These are phyloP conservation scores for Penicillium macrosclerotiorum DNA, from an alignment of 495 filamentous ascomycete genomes.

Conservation along the genomic window DNA sequence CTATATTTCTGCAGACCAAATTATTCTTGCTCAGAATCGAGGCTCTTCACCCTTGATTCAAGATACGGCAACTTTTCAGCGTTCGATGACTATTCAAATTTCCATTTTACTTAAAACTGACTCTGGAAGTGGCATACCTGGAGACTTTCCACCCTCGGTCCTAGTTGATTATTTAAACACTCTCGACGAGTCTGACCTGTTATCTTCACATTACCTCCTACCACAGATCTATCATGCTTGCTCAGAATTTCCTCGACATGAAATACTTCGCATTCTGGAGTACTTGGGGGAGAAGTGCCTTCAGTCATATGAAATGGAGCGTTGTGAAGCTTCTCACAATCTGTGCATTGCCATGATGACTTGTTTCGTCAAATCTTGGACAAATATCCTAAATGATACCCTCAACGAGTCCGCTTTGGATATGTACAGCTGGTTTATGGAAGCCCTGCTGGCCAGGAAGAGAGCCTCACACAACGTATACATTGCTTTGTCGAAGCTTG, in stretches of 20 bases:
- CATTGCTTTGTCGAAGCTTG: conserved; percentile 60
- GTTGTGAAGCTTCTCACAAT: conserved; percentile 73
- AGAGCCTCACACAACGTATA: conserved; percentile 67
- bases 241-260: conserved; percentile 28
- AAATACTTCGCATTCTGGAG: conserved; percentile 46
- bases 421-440: conserved; percentile 79
- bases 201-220: conserved; percentile 54
- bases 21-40: conserved; percentile 33
- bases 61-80: conserved; percentile 35
- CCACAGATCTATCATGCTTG: conserved; percentile 39
- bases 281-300: conserved; percentile 61
- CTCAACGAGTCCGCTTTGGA: conserved; percentile 63
- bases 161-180: conserved; percentile 59
- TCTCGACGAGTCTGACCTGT: conserved; percentile 57
- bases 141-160: conserved; percentile 31
- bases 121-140: conserved; percentile 26
- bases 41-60: conserved; percentile 24
- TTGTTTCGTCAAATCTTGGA: conserved; percentile 64
- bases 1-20: conserved; percentile 22
- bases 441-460: conserved; percentile 57
- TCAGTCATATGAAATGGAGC: conserved; percentile 59
- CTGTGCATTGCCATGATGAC: conserved; percentile 70
- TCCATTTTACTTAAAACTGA: conserved; percentile 31
- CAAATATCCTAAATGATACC: conserved; percentile 46
- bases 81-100: conserved; percentile 36